These are phyloP conservation scores for Cladophialophora carrionii DNA, from an alignment of 2,329 filamentous ascomycete species.

Conservation along the genomic window DNA sequence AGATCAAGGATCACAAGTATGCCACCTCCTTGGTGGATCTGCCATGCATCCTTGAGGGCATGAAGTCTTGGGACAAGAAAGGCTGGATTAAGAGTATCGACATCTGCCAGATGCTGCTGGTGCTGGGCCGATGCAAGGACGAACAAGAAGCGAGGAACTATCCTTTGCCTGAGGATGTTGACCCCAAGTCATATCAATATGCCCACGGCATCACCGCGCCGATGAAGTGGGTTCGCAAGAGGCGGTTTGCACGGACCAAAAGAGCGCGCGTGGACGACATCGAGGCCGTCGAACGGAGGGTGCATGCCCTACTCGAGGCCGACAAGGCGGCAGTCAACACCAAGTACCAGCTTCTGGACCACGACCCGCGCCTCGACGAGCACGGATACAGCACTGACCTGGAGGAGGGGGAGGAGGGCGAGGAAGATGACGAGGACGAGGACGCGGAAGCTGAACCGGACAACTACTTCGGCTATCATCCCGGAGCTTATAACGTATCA, in stretches of 20 bases:
- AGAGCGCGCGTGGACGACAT: conserved; percentile 81
- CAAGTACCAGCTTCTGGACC: conserved; percentile 67
- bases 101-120: conserved; percentile 84
- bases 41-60: conserved; percentile 83
- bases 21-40: conserved; percentile 80
- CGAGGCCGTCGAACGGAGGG: conserved; percentile 78
- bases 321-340: conserved; percentile 67
- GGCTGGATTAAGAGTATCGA: conserved; percentile 87
- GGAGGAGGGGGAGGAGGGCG: conserved; percentile 52
- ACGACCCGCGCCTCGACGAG: conserved; percentile 45
- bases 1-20: conserved; percentile 70
- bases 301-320: conserved; percentile 71
- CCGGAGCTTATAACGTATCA: conserved; percentile 40
- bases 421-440: conserved; percentile 47
- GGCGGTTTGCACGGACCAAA: conserved; percentile 71
- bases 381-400: conserved; percentile 52
- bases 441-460: conserved; percentile 42
- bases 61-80: conserved; percentile 92
- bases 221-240: conserved; percentile 80
- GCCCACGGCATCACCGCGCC: conserved; percentile 86
- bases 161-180: conserved; percentile 72
- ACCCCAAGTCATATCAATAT: conserved; percentile 70
- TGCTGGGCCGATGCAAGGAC: conserved; percentile 68
- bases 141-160: conserved; percentile 68
- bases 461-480: conserved; percentile 41